A percentile compares a stretch with the other conserved stretches of the same genome.
Conservation (phyloP, 306 rosid species). For the Dicorynia guianensis region DNA sequence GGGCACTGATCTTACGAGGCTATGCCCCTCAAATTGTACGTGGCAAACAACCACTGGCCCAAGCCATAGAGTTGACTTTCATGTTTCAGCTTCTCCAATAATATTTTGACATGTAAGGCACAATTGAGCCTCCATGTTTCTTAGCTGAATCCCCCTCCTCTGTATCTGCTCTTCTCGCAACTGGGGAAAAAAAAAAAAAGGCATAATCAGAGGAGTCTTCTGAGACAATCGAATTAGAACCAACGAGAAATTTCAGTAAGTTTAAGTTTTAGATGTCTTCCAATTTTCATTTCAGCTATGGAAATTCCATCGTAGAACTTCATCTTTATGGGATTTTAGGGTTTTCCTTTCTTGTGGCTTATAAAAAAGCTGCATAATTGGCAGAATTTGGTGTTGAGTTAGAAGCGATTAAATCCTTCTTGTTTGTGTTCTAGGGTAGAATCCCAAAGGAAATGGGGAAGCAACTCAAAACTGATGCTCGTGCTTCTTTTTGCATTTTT, state of each 20-base stretch:
- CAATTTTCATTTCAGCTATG: constrained; percentile 6
- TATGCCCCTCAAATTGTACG: constrained; percentile 48
- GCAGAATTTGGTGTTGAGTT: background rate
- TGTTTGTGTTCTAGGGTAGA: constrained; percentile 18
- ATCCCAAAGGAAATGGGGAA: constrained; percentile 26
- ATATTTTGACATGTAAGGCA: constrained; percentile 35
- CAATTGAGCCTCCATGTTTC: constrained; percentile 66
- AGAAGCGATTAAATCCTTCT: constrained; percentile 15
- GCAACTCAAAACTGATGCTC: constrained; percentile 33
- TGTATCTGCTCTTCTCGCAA: constrained; percentile 38
- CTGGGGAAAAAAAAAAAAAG: constrained; percentile 21
- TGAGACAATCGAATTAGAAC: constrained; percentile 44
- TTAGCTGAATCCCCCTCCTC: constrained; percentile 56
- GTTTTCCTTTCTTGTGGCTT: constrained; percentile 38
- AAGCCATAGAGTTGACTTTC: constrained; percentile 56
- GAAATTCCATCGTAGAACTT: constrained; percentile 26
- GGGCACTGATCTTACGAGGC: constrained; percentile 41
- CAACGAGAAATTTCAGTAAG: constrained; percentile 58
- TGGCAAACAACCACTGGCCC: constrained; percentile 35
- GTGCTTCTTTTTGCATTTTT: background rate
- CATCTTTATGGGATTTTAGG: constrained; percentile 44
- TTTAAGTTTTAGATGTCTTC: constrained; percentile 22
- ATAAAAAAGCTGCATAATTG: constrained; percentile 22
- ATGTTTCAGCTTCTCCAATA: background rate
- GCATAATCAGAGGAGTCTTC: constrained; percentile 35